Percentiles rank a stretch among this genome's conserved stretches.
Conservation (phyloP, 1,284 basidiomycete genomes). For the Irpex rosettiformis region DNA sequence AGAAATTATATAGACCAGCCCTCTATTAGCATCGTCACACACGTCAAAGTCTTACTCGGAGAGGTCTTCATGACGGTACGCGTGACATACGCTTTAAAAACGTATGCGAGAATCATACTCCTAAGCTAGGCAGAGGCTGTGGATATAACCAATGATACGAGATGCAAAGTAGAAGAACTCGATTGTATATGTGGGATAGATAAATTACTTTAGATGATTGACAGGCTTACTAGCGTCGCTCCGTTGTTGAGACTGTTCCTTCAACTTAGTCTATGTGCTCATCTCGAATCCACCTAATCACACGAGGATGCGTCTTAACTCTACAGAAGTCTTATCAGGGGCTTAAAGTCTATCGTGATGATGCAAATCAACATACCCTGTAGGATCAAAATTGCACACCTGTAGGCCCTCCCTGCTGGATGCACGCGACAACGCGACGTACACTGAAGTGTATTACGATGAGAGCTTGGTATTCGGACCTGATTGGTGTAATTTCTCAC, state of each 20-base stretch:
- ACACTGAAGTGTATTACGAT: slow-evolving; percentile 23
- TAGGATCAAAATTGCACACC: slow-evolving; percentile 24
- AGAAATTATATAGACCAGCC: no score
- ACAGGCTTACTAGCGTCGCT: no score
- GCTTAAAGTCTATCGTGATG: background rate
- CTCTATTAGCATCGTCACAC: no score
- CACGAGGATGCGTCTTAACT: background rate
- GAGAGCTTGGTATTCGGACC: background rate
- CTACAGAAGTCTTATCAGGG: background rate
- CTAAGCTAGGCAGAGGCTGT: no score
- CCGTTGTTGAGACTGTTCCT: background rate
- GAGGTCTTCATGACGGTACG: no score
- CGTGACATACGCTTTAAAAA: no score
- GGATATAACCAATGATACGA: no score
- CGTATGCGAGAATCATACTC: no score
- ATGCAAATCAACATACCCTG: slow-evolving; percentile 17
- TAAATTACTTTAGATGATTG: no score
- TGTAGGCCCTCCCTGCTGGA: slow-evolving; percentile 24
- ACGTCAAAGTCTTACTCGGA: no score
- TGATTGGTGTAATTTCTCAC: slow-evolving; percentile 26
- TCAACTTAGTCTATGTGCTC: background rate
- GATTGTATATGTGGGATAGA: no score
- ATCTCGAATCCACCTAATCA: background rate
- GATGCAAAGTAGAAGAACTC: no score
- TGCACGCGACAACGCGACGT: slow-evolving; percentile 30